Percentiles rank a stretch among this genome's conserved stretches.
Evolutionary conservation across 345 rosid genomes (phyloP).

Genomic region (Litchi chinensis): DNA sequence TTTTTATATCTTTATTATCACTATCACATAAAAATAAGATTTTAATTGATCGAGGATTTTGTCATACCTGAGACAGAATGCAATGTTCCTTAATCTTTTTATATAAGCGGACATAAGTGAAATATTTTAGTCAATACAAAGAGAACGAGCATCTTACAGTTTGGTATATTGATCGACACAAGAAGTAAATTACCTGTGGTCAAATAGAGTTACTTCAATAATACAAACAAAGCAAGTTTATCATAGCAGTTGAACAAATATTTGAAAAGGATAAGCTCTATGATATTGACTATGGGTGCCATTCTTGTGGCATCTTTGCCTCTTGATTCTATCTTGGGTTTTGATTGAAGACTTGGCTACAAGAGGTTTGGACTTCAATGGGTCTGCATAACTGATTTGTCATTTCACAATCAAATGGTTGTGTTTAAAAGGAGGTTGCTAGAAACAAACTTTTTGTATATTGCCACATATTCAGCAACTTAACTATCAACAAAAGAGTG

Average conservation of each 20-base stretch:
- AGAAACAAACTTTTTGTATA: neutral
- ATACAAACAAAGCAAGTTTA: constrained; percentile 6
- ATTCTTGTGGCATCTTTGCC: neutral
- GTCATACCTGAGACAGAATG: neutral
- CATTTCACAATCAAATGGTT: neutral
- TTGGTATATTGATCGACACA: neutral
- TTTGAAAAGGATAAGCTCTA: neutral
- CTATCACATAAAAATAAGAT: neutral
- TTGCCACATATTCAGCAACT: neutral
- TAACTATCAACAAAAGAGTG: neutral
- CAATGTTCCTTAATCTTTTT: neutral
- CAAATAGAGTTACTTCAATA: neutral
- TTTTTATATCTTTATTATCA: neutral
- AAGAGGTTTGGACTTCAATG: constrained; percentile 5
- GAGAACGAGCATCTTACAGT: neutral
- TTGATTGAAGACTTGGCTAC: neutral
- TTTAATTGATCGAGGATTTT: neutral
- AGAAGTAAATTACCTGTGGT: neutral
- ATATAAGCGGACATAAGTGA: neutral
- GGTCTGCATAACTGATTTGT: neutral
- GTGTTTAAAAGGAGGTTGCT: neutral
- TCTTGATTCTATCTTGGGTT: neutral
- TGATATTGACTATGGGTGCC: neutral
- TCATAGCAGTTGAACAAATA: neutral
- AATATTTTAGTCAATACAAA: neutral